Conservation (phyloP, 495 filamentous ascomycete genomes). For the Aspergillus sclerotiicarbonarius region DNA sequence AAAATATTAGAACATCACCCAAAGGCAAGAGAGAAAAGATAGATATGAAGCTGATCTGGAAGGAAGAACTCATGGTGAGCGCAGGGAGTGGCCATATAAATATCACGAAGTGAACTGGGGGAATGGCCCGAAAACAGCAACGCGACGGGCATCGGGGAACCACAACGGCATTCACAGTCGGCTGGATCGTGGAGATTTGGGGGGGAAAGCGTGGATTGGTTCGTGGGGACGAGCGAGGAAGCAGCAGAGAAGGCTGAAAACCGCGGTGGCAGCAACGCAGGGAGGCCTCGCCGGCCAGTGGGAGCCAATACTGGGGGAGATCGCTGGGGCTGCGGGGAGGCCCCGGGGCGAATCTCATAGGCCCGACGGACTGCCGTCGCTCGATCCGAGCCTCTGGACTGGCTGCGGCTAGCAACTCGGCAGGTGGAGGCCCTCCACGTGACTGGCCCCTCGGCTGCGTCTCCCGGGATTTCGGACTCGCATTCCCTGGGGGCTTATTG, state of each 20-base stretch:
- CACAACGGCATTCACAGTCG: slow-evolving; percentile 44
- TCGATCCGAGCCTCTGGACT: slow-evolving; percentile 20
- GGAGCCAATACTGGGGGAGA: background rate
- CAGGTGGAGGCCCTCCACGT: slow-evolving; percentile 35
- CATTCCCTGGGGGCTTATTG: slow-evolving; percentile 8
- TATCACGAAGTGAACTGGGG: slow-evolving; percentile 20
- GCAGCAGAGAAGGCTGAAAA: background rate
- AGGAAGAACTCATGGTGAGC: slow-evolving; percentile 12
- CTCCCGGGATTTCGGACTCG: slow-evolving; percentile 27
- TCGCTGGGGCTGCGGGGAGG: slow-evolving; percentile 15
- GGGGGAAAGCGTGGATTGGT: background rate
- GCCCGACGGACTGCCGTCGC: slow-evolving; percentile 24
- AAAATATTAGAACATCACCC: background rate
- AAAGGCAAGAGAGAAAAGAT: background rate
- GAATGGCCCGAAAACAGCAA: slow-evolving; percentile 22
- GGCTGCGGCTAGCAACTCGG: slow-evolving; percentile 30
- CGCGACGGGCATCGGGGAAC: slow-evolving; percentile 27
- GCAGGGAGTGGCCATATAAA: slow-evolving; percentile 31
- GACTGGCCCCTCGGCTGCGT: slow-evolving; percentile 25
- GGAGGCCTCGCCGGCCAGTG: background rate
- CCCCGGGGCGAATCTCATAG: background rate
- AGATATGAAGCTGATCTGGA: background rate
- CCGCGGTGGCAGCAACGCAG: background rate
- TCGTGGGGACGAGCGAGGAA: slow-evolving; percentile 7
- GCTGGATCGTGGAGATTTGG: slow-evolving; percentile 33